A percentile compares a stretch with the other conserved stretches of the same genome.
Conservation (phyloP, 2,329 filamentous ascomycete genomes). For the Nothomitra cinnamomea region DNA sequence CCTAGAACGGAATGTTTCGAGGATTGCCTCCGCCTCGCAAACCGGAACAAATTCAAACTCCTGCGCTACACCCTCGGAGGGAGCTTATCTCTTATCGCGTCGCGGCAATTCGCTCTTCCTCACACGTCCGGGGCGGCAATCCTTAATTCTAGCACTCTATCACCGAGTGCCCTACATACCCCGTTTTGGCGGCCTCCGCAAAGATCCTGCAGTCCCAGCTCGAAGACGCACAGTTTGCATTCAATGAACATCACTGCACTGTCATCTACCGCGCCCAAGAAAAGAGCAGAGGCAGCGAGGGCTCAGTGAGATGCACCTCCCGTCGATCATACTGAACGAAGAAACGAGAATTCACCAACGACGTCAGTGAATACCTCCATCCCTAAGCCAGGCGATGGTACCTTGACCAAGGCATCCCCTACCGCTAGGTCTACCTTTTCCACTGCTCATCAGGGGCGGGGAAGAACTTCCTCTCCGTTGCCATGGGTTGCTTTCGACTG, state of each 20-base stretch:
- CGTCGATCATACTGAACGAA: slow-evolving; percentile 54
- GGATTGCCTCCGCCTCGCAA: slow-evolving; percentile 24
- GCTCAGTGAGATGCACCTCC: slow-evolving; percentile 40
- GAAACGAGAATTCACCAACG: slow-evolving; percentile 50
- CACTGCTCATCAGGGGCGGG: slow-evolving; percentile 68
- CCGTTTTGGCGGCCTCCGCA: slow-evolving; percentile 33
- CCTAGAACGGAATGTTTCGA: background rate
- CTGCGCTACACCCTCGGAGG: slow-evolving; percentile 45
- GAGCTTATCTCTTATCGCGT: slow-evolving; percentile 53
- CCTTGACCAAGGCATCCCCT: slow-evolving; percentile 66
- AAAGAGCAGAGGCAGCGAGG: slow-evolving; percentile 26
- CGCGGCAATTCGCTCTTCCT: slow-evolving; percentile 36
- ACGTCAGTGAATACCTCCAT: slow-evolving; percentile 65
- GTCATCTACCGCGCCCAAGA: slow-evolving; percentile 37
- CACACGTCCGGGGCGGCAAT: slow-evolving; percentile 20
- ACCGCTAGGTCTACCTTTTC: slow-evolving; percentile 68
- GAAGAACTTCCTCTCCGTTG: slow-evolving; percentile 48
- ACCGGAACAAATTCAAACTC: slow-evolving; percentile 23
- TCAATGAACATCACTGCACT: slow-evolving; percentile 36
- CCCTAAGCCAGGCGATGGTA: slow-evolving; percentile 62
- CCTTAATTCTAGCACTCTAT: slow-evolving; percentile 29
- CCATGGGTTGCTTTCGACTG: slow-evolving; percentile 53
- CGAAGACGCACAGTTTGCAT: slow-evolving; percentile 34
- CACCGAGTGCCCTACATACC: slow-evolving; percentile 35
- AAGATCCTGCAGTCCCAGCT: slow-evolving; percentile 41